Percentiles rank a stretch among this genome's conserved stretches.
Conservation (phyloP, 352 stramenopile genomes). For the Phytophthora pinifolia region DNA sequence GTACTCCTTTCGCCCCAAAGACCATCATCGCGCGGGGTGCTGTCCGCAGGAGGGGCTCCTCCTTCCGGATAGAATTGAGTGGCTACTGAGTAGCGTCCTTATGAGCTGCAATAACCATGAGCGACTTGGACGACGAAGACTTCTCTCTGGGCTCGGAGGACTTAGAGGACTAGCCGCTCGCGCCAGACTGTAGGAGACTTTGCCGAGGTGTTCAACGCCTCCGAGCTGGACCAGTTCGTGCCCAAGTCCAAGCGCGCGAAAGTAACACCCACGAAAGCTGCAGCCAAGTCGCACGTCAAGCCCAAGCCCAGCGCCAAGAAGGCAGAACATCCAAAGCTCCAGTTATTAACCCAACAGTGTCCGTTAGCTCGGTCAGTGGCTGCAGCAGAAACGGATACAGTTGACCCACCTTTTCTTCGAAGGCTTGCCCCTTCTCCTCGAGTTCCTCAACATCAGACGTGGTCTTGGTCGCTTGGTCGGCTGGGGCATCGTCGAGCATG, state of each 20-base stretch:
- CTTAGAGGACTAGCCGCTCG: constrained; percentile 43
- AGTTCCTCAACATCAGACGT: constrained; percentile 8
- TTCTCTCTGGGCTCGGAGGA: constrained; percentile 63
- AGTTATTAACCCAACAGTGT: constrained; percentile 5
- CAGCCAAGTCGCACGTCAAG: constrained; percentile 8
- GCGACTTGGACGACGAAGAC: constrained; percentile 48
- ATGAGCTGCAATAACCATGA: constrained; percentile 14
- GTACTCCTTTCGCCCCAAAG: no score
- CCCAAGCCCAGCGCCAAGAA: background rate
- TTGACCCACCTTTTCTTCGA: constrained; percentile 3
- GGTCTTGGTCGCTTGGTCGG: no score
- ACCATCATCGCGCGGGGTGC: no score
- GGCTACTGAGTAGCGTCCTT: no score
- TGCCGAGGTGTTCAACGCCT: constrained; percentile 29
- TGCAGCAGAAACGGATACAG: background rate
- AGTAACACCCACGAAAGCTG: constrained; percentile 19
- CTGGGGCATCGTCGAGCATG: no score
- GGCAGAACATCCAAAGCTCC: constrained; percentile 3
- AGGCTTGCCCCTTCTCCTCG: background rate
- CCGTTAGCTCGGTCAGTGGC: background rate
- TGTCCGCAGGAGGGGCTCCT: no score
- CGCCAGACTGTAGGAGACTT: constrained; percentile 32
- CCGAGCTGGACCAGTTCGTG: constrained; percentile 43
- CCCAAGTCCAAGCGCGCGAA: constrained; percentile 28
- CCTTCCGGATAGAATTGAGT: no score